Percentiles rank a stretch among this genome's conserved stretches.
Evolutionary conservation across 1,284 basidiomycete genomes (phyloP).

Genomic region (Boletus mariae): DNA sequence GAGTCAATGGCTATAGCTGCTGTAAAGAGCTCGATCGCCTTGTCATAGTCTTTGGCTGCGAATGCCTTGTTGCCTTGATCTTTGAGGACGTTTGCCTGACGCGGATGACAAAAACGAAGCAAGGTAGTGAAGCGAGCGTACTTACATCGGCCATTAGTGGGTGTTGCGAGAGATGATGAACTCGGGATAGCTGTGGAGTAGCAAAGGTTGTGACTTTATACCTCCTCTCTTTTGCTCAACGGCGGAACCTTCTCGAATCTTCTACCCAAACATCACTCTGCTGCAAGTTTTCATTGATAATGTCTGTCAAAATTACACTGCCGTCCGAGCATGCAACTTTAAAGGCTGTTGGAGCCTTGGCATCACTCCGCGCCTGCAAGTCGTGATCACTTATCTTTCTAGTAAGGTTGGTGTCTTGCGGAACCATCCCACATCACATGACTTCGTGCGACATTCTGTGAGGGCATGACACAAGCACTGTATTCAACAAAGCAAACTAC

Average conservation of each 20-base stretch:
- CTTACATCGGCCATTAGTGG: slow-evolving; percentile 31
- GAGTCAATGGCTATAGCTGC: slow-evolving; percentile 85
- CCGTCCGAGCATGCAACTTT: neutral
- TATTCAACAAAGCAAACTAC: too few species aligned
- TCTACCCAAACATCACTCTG: slow-evolving; percentile 12
- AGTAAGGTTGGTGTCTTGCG: too few species aligned
- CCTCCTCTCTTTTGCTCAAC: slow-evolving; percentile 6
- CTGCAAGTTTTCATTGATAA: neutral
- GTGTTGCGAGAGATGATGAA: too few species aligned
- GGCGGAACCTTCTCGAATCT: slow-evolving; percentile 33
- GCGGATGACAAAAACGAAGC: neutral
- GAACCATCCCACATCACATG: too few species aligned
- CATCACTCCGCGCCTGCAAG: neutral
- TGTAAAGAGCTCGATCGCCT: slow-evolving; percentile 83
- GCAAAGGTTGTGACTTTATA: slow-evolving; percentile 7
- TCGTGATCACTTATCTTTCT: neutral
- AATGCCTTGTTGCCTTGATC: slow-evolving; percentile 96
- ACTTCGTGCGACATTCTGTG: too few species aligned
- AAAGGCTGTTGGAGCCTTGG: neutral
- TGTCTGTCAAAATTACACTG: neutral
- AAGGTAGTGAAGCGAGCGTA: neutral
- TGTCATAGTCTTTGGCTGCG: slow-evolving; percentile 88
- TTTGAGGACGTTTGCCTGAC: slow-evolving; percentile 67
- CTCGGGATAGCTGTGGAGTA: neutral
- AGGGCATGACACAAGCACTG: too few species aligned